phyloP scores from a whole-genome alignment of 1,139 yeast species.

The Scheffersomyces insectosa region DNA sequence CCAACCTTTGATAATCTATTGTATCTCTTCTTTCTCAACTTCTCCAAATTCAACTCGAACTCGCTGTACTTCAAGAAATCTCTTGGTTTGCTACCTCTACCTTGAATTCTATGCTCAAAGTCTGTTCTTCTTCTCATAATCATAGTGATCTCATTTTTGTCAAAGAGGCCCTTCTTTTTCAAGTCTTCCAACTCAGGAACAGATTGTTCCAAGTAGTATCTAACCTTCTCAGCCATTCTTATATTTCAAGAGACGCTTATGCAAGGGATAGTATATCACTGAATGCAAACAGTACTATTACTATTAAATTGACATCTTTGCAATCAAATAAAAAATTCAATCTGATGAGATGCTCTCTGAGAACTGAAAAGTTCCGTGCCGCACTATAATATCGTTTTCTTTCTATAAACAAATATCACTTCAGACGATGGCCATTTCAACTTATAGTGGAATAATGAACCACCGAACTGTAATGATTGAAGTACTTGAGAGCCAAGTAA shows the following conservation, averaged over 20 bases:
- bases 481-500: too few relatives aligned
- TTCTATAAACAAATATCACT: too few relatives aligned
- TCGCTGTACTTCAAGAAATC: slow-evolving; percentile 81
- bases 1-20: slow-evolving; percentile 59
- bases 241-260: background rate
- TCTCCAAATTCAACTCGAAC: slow-evolving; percentile 80
- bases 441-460: too few relatives aligned
- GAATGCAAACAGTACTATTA: too few relatives aligned
- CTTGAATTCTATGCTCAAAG: slow-evolving; percentile 86
- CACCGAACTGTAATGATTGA: too few relatives aligned
- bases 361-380: background rate
- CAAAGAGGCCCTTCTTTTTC: slow-evolving; percentile 76
- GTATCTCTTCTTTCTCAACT: slow-evolving; percentile 71
- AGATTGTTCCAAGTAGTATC: slow-evolving; percentile 77
- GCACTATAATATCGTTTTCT: too few relatives aligned
- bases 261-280: too few relatives aligned
- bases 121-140: slow-evolving; percentile 94
- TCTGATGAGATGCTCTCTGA: slow-evolving; percentile 1
- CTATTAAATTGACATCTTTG: too few relatives aligned
- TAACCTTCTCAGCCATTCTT: slow-evolving; percentile 69
- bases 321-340: too few relatives aligned
- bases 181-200: slow-evolving; percentile 94
- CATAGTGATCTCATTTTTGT: slow-evolving; percentile 74
- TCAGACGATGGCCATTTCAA: too few relatives aligned
- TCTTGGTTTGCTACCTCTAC: slow-evolving; percentile 76